Evolutionary conservation across 257 asterid genomes (phyloP), one percentile per base, ranked within the genome.

Genomic region (Verbena officinalis): DNA sequence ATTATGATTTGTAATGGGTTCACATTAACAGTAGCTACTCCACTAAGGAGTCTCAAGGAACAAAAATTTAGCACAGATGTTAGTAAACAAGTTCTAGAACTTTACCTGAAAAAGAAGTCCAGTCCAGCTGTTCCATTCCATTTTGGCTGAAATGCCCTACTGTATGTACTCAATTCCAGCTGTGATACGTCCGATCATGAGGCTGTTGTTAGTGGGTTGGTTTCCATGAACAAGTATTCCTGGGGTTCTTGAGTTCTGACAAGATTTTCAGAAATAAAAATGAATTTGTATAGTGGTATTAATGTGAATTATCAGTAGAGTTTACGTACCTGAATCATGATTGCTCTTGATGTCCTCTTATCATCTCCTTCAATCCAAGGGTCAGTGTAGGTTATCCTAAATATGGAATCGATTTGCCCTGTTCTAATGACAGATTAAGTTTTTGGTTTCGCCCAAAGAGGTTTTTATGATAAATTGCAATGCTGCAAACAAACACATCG

Each of bases 321-420:
- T 24, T 65, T 65, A 59, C 39, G 51, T 65, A 87, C 99, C 95
- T 94, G 99, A 76, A 94, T 75, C 94, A 88, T 87, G 74, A 90
- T 86, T 69, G 99, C 78, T 77, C 99, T 87, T 65, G 96, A 90
- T 63, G 97, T 94, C 78, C 97, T 81, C 79, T 83, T 94, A 81
- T 94, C 97, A 71, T 94, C 99, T 67, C 99, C 99, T 80, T 94
- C 96, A 64, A 90, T 86, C 97, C 99, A 94, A 51, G 99, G 99
- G 68, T 87, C 97, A 16, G 95, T 88, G 74, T 88, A 90, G 74
- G 90, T 94, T 71, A 94, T 72, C 79, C 94, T 82, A 76, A 90
- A 94, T 72, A 90, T 80, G 49, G 97, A 94, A 67, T 90, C 99
- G 59, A 94, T 86, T 64, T 94, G 97, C 55, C 99, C 97, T 75